These are phyloP conservation scores for Kingdonia uniflora DNA, from an alignment of 164 flowering plant species.

Conservation along the genomic window DNA sequence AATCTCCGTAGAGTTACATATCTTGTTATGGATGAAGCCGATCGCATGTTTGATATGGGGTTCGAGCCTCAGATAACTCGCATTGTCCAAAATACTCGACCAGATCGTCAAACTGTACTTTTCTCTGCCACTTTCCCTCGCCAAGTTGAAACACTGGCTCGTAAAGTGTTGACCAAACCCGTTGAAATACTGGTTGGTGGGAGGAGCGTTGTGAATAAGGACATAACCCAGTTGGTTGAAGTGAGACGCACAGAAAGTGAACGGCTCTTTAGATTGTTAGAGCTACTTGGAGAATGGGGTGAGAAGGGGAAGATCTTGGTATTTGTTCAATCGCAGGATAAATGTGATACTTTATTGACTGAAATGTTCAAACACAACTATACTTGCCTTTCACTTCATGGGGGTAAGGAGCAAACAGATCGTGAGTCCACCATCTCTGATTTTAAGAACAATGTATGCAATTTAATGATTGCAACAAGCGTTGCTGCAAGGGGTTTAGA, in stretches of 20 bases:
- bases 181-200: conserved; percentile 96
- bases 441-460: conserved; percentile 87
- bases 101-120: conserved; percentile 90
- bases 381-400: conserved; percentile 94
- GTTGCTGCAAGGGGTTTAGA: conserved; percentile 96
- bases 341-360: conserved; percentile 77
- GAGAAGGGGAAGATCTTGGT: conserved; percentile 90
- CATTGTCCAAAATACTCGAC: conserved; percentile 86
- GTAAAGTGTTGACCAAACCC: conserved; percentile 77
- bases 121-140: conserved; percentile 99
- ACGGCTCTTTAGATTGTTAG: conserved; percentile 69
- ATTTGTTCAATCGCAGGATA: conserved; percentile 89
- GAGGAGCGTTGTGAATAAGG: conserved; percentile 95
- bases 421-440: conserved; percentile 90
- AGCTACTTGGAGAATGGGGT: conserved; percentile 90
- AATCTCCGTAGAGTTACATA: conserved; percentile 85
- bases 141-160: conserved; percentile 89
- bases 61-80: conserved; percentile 96
- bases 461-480: conserved; percentile 82
- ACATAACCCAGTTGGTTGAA: conserved; percentile 84
- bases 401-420: conserved; percentile 94
- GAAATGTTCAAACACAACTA: conserved; percentile 69
- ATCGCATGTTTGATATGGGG: conserved; percentile 99
- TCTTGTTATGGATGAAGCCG: conserved; percentile 97
- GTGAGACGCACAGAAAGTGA: conserved; percentile 70